Base-by-base conservation (phyloP, 805 yeast species). In the Peterozyma xylosa region DNA sequence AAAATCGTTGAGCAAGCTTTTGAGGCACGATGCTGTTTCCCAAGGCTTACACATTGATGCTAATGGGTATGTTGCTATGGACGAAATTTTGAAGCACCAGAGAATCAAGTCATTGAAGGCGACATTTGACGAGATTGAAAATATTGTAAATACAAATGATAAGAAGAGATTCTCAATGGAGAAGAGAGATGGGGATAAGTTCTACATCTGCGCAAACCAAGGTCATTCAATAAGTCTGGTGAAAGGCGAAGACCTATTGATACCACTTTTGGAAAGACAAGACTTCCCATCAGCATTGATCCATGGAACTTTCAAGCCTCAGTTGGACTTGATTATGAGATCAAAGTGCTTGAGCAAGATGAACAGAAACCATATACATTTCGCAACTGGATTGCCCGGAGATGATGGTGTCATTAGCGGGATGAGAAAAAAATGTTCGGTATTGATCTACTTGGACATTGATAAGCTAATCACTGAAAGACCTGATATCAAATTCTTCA, bases 291-390 rank as follows among this genome's bases (percentile, higher is more conserved):
- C 50, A 0, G 57, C 60, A 2, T 71, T 88, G 2, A 79, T 87
- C 15, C 99, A 93, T 59, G 98, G 98, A 3, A 91, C 98, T 0
- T 78, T 69, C 46, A 43, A 47, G 5, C 57, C 59, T 2, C 77
- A 74, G 29, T 63, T 84, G 51, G 54, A 63, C 1, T 45, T 56
- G 16, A 86, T 86, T 3, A 44, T 71, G n/a, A 42, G 62, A 21
- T 52, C 70, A 3, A 78, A 78, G 0, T 89, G 87, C 0, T 63
- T 93, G 18, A 70, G 72, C 13, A 68, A 63, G 47, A 86, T 89
- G 96, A 63, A 60, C 30, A 67, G 99, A 53, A 82, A 82, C 50
- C 98, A 93, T 59, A 78, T 93, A 14, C 99, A 93, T 63, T 71
- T 91, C 57, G 86, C 98, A 0, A 64, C 76, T 1, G 82, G 81